These are phyloP conservation scores for Arctium minus DNA, from an alignment of 129 eudicot species.

Conservation along the genomic window DNA sequence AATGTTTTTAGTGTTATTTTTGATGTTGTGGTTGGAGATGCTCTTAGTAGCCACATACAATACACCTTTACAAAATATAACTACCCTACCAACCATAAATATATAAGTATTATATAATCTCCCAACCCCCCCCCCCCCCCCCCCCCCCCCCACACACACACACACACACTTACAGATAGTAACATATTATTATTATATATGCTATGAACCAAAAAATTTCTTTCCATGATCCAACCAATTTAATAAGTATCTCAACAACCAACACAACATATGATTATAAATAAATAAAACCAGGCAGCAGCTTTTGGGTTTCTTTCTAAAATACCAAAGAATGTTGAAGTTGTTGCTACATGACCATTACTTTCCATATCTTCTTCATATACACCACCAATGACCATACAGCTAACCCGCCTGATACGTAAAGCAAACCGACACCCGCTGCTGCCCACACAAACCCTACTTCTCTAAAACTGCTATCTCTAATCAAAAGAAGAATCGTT, in stretches of 20 bases:
- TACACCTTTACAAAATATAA: neutral
- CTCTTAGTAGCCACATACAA: neutral
- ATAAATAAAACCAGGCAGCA: neutral
- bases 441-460: conserved; percentile 48
- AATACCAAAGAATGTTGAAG: neutral
- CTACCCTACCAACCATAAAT: neutral
- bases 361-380: conserved; percentile 93
- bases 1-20: too few species aligned
- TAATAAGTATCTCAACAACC: neutral
- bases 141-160: too few species aligned
- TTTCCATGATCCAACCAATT: conserved; percentile 2
- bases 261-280: neutral
- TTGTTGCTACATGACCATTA: conserved; percentile 53
- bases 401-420: conserved; percentile 76
- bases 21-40: too few species aligned
- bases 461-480: conserved; percentile 84
- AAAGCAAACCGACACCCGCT: conserved; percentile 68
- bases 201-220: neutral
- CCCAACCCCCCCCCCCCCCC: too few species aligned
- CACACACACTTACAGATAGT: neutral
- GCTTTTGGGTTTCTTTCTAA: neutral
- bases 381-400: conserved; percentile 90
- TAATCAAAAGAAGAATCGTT: conserved; percentile 67
- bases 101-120: neutral
- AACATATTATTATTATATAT: neutral